These are phyloP conservation scores for Cocos nucifera DNA, from an alignment of 176 grass and related monocot species.

Conservation along the genomic window DNA sequence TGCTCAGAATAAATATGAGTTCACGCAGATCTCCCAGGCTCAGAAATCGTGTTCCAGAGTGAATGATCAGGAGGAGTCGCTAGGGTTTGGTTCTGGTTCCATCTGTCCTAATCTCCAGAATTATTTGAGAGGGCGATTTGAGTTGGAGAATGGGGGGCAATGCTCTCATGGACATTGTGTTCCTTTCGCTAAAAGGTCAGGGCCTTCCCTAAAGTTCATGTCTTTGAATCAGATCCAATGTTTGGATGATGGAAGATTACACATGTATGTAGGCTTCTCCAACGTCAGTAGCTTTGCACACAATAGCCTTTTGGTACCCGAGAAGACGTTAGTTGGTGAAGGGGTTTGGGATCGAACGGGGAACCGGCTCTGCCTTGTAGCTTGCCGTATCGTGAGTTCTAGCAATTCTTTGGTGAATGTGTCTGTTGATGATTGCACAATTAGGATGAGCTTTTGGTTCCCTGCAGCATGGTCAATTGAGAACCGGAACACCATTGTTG, in stretches of 20 bases:
- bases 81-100: slow-evolving; percentile 33
- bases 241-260: slow-evolving; percentile 33
- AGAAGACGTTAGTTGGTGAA: slow-evolving; percentile 52
- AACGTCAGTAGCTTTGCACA: slow-evolving; percentile 20
- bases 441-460: slow-evolving; percentile 81
- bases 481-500: slow-evolving; percentile 21
- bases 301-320: slow-evolving; percentile 26
- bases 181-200: slow-evolving; percentile 1
- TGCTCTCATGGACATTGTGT: slow-evolving; percentile 2
- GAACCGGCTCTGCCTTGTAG: slow-evolving; percentile 49
- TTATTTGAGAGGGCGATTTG: slow-evolving; percentile 27
- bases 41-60: slow-evolving; percentile 44
- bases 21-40: slow-evolving; percentile 26
- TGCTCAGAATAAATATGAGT: slow-evolving; percentile 40
- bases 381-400: slow-evolving; percentile 35
- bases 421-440: slow-evolving; percentile 38
- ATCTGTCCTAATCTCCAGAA: slow-evolving; percentile 24
- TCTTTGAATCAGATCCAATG: slow-evolving; percentile 44
- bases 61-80: slow-evolving; percentile 15
- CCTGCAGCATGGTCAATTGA: slow-evolving; percentile 39
- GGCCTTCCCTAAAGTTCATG: slow-evolving; percentile 31
- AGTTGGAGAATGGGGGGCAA: slow-evolving; percentile 25
- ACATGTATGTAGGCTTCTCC: slow-evolving; percentile 45
- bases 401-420: slow-evolving; percentile 13
- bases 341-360: slow-evolving; percentile 54